Evolutionary conservation across 192 early-diverging fungal species (phyloP).

Genomic region (Podila epicladia): DNA sequence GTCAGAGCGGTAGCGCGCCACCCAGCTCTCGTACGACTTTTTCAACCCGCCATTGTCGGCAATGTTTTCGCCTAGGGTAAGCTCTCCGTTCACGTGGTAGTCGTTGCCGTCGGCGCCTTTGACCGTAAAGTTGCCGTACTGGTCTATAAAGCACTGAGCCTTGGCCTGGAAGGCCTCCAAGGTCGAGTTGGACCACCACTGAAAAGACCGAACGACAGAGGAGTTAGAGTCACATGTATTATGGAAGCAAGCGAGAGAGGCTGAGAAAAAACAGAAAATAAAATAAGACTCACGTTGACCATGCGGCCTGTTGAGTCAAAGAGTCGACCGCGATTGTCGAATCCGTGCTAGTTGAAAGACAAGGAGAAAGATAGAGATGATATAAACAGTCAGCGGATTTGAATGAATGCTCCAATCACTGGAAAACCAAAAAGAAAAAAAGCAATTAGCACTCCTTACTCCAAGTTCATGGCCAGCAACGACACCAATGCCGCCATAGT

Average conservation of each 20-base stretch:
- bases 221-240: neutral
- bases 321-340: slow-evolving; percentile 67
- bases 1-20: slow-evolving; percentile 11
- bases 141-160: slow-evolving; percentile 70
- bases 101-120: slow-evolving; percentile 42
- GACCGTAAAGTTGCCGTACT: slow-evolving; percentile 64
- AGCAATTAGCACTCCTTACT: slow-evolving; percentile 16
- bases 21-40: slow-evolving; percentile 57
- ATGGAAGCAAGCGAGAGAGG: too few relatives aligned
- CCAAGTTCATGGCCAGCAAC: slow-evolving; percentile 80
- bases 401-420: too few relatives aligned
- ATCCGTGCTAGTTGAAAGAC: slow-evolving; percentile 59
- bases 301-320: slow-evolving; percentile 63
- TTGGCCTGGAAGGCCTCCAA: slow-evolving; percentile 56
- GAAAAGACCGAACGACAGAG: neutral
- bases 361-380: neutral
- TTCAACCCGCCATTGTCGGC: slow-evolving; percentile 74
- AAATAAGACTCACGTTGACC: slow-evolving; percentile 25
- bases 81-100: slow-evolving; percentile 57
- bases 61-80: slow-evolving; percentile 71
- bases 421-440: slow-evolving; percentile 49
- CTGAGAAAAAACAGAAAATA: slow-evolving; percentile 53
- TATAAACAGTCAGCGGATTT: neutral
- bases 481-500: slow-evolving; percentile 73
- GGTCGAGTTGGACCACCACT: slow-evolving; percentile 76